Conservation (phyloP, 2,329 filamentous ascomycete species). For the Hymenoscyphus salicellus region DNA sequence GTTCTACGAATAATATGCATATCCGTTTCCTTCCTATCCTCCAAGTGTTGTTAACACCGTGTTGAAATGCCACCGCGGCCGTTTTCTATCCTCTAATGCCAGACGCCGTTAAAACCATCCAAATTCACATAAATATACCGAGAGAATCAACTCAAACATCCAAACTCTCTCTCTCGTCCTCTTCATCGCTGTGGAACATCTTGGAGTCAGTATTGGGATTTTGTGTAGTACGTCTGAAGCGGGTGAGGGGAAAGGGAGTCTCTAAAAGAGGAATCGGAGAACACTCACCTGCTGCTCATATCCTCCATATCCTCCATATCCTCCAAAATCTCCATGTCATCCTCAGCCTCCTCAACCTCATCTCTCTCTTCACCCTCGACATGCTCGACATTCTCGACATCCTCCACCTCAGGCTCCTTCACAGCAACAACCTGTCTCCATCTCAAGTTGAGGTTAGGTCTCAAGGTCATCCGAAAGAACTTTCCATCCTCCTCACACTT, state of each 20-base stretch:
- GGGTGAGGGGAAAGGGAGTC: too few species aligned
- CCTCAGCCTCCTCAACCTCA: neutral
- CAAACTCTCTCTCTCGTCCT: neutral
- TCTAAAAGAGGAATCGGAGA: too few species aligned
- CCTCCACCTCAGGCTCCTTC: neutral
- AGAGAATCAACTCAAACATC: neutral
- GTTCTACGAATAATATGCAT: neutral
- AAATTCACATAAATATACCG: neutral
- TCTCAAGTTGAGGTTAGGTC: constrained; percentile 25
- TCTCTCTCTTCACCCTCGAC: too few species aligned
- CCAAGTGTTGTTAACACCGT: neutral
- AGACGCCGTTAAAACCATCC: neutral
- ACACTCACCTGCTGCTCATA: neutral
- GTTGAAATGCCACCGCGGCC: neutral
- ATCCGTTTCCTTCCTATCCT: neutral
- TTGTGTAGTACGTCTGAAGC: too few species aligned
- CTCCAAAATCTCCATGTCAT: neutral
- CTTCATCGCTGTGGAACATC: neutral
- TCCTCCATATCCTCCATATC: neutral
- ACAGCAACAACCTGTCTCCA: neutral
- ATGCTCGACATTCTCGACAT: neutral
- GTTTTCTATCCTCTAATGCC: neutral
- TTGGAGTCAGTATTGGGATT: too few species aligned
- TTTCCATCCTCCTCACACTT: constrained; percentile 27
- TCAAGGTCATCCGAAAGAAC: constrained; percentile 30